Evolutionary conservation across 2,329 filamentous ascomycete genomes (phyloP).

Genomic region (Esteya vermicola): DNA sequence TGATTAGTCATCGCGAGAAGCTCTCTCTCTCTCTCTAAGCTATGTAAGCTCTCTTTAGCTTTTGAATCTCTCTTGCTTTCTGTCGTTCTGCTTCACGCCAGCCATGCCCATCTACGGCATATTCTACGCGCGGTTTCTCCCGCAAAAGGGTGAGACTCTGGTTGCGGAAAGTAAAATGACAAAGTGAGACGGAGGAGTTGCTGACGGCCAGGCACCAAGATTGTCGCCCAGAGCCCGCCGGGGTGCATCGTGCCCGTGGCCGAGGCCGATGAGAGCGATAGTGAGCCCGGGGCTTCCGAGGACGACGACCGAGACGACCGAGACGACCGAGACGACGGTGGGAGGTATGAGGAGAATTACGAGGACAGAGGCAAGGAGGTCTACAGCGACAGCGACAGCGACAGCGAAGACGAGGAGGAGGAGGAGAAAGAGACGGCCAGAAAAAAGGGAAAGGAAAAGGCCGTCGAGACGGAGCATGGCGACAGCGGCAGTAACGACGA

Average conservation of each 20-base stretch:
- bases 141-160: constrained; percentile 43
- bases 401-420: background rate
- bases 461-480: too few relatives aligned
- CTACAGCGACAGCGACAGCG: background rate
- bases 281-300: constrained; percentile 1
- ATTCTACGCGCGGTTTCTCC: constrained; percentile 56
- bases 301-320: background rate
- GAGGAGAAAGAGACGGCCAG: background rate
- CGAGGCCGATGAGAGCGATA: constrained; percentile 7
- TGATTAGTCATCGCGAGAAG: too few relatives aligned
- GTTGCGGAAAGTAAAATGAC: too few relatives aligned
- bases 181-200: background rate
- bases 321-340: background rate
- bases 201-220: constrained; percentile 36
- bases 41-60: too few relatives aligned
- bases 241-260: constrained; percentile 41
- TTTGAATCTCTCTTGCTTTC: too few relatives aligned
- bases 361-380: background rate
- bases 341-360: background rate
- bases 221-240: constrained; percentile 47
- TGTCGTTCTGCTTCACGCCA: too few relatives aligned
- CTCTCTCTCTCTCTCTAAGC: too few relatives aligned
- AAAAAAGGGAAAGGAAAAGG: too few relatives aligned
- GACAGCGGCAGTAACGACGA: background rate
- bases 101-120: constrained; percentile 51